These are phyloP conservation scores for Phytopythium litorale DNA, from an alignment of 352 stramenopile species.

Conservation along the genomic window DNA sequence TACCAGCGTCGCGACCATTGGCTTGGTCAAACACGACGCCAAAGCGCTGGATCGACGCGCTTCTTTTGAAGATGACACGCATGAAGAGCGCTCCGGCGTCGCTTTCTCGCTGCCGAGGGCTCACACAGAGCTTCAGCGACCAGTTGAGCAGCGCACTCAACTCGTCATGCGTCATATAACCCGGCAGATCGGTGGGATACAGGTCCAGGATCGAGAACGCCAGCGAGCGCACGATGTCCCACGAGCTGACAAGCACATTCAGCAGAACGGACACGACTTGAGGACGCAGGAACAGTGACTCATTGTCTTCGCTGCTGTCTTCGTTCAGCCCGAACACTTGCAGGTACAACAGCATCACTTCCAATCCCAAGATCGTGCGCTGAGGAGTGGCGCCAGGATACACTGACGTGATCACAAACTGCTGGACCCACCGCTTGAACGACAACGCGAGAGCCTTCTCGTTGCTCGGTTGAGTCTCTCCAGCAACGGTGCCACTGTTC, in stretches of 20 bases:
- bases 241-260: constrained; percentile 77
- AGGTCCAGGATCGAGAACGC: constrained; percentile 64
- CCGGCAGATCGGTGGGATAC: constrained; percentile 57
- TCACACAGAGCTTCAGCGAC: constrained; percentile 64
- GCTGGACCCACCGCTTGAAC: constrained; percentile 68
- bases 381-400: constrained; percentile 65
- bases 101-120: constrained; percentile 76
- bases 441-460: constrained; percentile 11
- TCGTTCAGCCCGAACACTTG: constrained; percentile 61
- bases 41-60: constrained; percentile 37
- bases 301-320: neutral
- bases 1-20: constrained; percentile 2
- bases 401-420: constrained; percentile 60
- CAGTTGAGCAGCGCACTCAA: constrained; percentile 58
- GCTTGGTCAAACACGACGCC: constrained; percentile 28
- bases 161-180: constrained; percentile 40
- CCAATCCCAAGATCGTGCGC: constrained; percentile 64
- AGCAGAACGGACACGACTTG: constrained; percentile 70
- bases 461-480: neutral
- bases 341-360: constrained; percentile 65
- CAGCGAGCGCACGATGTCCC: constrained; percentile 72
- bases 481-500: neutral
- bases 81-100: constrained; percentile 87
- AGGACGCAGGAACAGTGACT: constrained; percentile 35
- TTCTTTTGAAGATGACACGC: constrained; percentile 64